Conservation (phyloP, 1,284 basidiomycete species). For the Irpex sp. region DNA sequence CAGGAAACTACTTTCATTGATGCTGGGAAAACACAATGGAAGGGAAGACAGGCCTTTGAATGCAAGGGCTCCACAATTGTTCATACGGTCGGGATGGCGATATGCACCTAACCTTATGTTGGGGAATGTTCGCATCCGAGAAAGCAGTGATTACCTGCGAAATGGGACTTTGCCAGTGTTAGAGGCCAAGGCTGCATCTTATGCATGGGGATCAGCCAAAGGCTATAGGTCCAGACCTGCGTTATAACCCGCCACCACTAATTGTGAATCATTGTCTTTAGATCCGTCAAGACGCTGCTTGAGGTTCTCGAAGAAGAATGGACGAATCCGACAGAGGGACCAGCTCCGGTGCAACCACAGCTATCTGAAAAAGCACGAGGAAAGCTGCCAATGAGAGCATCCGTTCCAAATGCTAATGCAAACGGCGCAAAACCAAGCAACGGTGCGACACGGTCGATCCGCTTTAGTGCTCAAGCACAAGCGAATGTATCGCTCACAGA, state of each 20-base stretch:
- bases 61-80: too few species aligned
- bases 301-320: slow-evolving; percentile 48
- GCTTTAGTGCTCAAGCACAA: slow-evolving; percentile 14
- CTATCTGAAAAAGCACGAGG: slow-evolving; percentile 12
- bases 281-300: slow-evolving; percentile 52
- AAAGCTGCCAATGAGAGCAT: slow-evolving; percentile 13
- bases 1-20: neutral
- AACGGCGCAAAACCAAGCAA: slow-evolving; percentile 12
- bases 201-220: too few species aligned
- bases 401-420: slow-evolving; percentile 12
- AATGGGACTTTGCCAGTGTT: too few species aligned
- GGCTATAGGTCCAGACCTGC: too few species aligned
- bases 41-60: too few species aligned
- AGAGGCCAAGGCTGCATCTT: too few species aligned
- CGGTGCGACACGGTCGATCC: slow-evolving; percentile 12
- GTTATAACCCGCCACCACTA: too few species aligned
- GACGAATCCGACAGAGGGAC: slow-evolving; percentile 24
- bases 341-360: slow-evolving; percentile 1
- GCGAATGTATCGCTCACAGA: slow-evolving; percentile 24
- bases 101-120: too few species aligned
- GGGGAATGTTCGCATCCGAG: too few species aligned
- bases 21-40: neutral
- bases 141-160: too few species aligned
- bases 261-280: slow-evolving; percentile 16
- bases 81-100: too few species aligned